A percentile compares a stretch with the other conserved stretches of the same genome.
phyloP scores from a whole-genome alignment of 306 rosid genomes.

The Dalbergia oliveri region DNA sequence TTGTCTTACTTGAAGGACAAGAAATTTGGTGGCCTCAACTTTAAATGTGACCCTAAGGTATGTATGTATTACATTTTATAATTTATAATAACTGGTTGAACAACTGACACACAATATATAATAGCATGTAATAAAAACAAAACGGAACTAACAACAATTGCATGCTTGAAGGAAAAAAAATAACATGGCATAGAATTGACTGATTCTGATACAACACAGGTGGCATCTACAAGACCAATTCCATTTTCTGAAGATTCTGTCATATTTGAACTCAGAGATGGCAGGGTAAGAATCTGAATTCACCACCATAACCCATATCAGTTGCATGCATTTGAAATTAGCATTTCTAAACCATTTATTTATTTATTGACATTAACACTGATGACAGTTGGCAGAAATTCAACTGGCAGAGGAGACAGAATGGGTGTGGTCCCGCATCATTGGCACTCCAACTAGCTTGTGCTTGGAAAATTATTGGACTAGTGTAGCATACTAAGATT shows the following conservation, averaged over 20 bases:
- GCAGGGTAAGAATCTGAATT: constrained; percentile 73
- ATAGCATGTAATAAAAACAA: no score
- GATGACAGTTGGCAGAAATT: constrained; percentile 83
- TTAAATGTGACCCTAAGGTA: constrained; percentile 80
- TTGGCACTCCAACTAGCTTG: constrained; percentile 85
- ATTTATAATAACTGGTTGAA: background rate
- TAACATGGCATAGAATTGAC: constrained; percentile 24
- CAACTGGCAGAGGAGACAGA: constrained; percentile 57
- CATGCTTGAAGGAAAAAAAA: background rate
- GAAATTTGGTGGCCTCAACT: constrained; percentile 39
- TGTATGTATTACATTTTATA: background rate
- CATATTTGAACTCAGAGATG: constrained; percentile 87
- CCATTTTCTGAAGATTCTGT: constrained; percentile 74
- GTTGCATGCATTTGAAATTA: no score
- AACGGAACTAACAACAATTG: no score
- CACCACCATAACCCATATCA: background rate
- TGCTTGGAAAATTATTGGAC: constrained; percentile 78
- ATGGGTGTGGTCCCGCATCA: constrained; percentile 83
- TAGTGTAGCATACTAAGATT: constrained; percentile 48
- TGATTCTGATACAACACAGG: constrained; percentile 60
- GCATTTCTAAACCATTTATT: no score
- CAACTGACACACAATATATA: background rate
- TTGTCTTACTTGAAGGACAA: constrained; percentile 30
- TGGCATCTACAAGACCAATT: constrained; percentile 82
- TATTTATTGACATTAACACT: constrained; percentile 27